Base-by-base conservation (phyloP, 768 basidiomycete species). In the Mycena epipterygia region DNA sequence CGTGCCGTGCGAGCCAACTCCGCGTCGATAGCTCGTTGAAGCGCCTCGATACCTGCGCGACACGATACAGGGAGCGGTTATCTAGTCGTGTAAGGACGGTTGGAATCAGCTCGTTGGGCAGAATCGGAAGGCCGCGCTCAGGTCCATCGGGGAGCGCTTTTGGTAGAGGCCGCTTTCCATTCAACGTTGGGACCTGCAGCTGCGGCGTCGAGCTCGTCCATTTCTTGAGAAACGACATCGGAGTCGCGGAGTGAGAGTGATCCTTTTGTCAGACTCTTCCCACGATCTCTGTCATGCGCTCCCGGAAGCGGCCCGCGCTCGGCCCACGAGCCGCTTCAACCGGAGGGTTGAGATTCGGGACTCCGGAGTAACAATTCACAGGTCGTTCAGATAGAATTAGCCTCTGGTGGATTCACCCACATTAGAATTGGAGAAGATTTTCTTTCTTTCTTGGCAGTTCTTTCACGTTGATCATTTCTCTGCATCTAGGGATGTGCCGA, bases 21-120 rank as follows among this genome's bases (percentile, higher is more conserved):
- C 62, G 61, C 6, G 64, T 65, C 25, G 70, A 59, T 19, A 71
- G 32, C 52, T 65, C 64, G 52, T 71, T 60, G 59, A 71, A 71
- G n/a, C 56, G 70, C 21, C 35, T 27, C 5, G 70, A 65, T 1
- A 71, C 70, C 23, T 41, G 58, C 1, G 70, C 70, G 16, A 71
- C 41, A 19, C 37, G 29, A 25, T 56, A 61, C 23, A 71, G 41
- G 13, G 68, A 53, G 12, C 59, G 67, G 9, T 35, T 56, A 37
- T 68, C 67, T 13, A 68, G 59, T 16, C 52, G 52, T 5, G 41
- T 32, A 25, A 68, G 67, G 27, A 68, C 44, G 0, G 42, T 5
- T n/a, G 67, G 59, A 25, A 68, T 56, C 33, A 68, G 59, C 33
- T 68, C 67, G 67, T 68, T 68, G 2, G 67, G 67, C 27, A 68